Percentiles rank a stretch among this genome's conserved stretches.
Evolutionary conservation across 371 early-diverging fungal species (phyloP).

Genomic region (Mucor racemosus): DNA sequence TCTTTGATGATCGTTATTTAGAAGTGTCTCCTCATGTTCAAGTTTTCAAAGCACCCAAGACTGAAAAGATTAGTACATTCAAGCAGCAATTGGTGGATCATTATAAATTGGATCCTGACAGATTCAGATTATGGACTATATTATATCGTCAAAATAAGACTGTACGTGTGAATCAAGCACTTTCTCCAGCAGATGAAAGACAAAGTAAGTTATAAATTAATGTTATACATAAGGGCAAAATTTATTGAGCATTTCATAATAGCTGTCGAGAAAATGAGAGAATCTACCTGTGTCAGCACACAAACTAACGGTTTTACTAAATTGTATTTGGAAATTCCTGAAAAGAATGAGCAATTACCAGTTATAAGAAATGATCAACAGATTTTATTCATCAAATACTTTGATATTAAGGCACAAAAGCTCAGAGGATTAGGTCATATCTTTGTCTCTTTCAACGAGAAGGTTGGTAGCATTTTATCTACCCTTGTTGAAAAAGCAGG

Average conservation of each 20-base stretch:
- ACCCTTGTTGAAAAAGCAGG: conserved; percentile 23
- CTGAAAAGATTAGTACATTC: conserved; percentile 62
- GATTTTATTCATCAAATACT: conserved; percentile 85
- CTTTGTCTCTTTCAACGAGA: conserved; percentile 62
- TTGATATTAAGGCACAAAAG: conserved; percentile 66
- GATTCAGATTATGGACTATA: conserved; percentile 86
- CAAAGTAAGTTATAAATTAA: conserved; percentile 43
- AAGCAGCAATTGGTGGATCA: conserved; percentile 58
- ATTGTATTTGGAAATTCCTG: conserved; percentile 43
- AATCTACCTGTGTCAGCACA: conserved; percentile 24
- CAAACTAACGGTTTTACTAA: conserved; percentile 36
- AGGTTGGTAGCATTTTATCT: conserved; percentile 71
- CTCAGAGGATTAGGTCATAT: conserved; percentile 73
- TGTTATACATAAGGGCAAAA: neutral
- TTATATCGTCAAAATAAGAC: conserved; percentile 86
- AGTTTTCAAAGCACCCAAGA: conserved; percentile 59
- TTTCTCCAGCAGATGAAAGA: conserved; percentile 48
- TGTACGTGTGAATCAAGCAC: conserved; percentile 75
- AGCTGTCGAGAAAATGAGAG: conserved; percentile 42
- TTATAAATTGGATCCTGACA: conserved; percentile 53
- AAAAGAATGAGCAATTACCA: conserved; percentile 34
- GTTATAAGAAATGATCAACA: conserved; percentile 42
- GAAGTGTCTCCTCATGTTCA: conserved; percentile 36
- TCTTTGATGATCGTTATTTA: conserved; percentile 62
- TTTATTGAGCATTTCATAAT: neutral